Evolutionary conservation across 2,329 filamentous ascomycete genomes (phyloP).

Genomic region (Fusarium clavum): DNA sequence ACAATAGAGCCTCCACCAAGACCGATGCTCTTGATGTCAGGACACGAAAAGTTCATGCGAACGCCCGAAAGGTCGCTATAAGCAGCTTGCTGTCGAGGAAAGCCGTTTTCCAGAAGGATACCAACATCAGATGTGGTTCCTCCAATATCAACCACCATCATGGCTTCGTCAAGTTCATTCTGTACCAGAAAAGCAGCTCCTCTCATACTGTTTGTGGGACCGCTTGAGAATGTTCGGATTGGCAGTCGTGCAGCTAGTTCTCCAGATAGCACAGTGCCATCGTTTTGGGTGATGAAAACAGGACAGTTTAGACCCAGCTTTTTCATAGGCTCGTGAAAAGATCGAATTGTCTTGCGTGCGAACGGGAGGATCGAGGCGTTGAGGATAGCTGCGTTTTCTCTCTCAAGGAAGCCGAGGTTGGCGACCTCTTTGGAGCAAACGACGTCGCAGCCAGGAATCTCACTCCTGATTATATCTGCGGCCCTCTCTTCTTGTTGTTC

Average conservation of each 20-base stretch:
- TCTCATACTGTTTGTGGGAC: constrained; percentile 72
- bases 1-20: constrained; percentile 70
- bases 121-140: constrained; percentile 75
- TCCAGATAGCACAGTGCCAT: constrained; percentile 69
- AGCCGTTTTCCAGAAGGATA: constrained; percentile 68
- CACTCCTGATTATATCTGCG: constrained; percentile 55
- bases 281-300: constrained; percentile 72
- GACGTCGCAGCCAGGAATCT: constrained; percentile 57
- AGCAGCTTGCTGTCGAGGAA: constrained; percentile 71
- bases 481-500: constrained; percentile 62
- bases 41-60: constrained; percentile 69
- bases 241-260: constrained; percentile 66
- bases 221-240: constrained; percentile 71
- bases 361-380: constrained; percentile 72
- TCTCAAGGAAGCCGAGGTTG: constrained; percentile 67
- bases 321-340: constrained; percentile 65
- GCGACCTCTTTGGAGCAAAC: constrained; percentile 65
- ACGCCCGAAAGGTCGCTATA: constrained; percentile 73
- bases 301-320: constrained; percentile 63
- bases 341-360: constrained; percentile 66
- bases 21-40: constrained; percentile 69
- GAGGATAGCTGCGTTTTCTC: constrained; percentile 73
- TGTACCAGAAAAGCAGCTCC: constrained; percentile 70
- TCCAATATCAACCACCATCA: constrained; percentile 74
- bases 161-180: constrained; percentile 51